Evolutionary conservation across 176 grass and related monocot genomes (phyloP).

Genomic region (Phoenix roebelenii): DNA sequence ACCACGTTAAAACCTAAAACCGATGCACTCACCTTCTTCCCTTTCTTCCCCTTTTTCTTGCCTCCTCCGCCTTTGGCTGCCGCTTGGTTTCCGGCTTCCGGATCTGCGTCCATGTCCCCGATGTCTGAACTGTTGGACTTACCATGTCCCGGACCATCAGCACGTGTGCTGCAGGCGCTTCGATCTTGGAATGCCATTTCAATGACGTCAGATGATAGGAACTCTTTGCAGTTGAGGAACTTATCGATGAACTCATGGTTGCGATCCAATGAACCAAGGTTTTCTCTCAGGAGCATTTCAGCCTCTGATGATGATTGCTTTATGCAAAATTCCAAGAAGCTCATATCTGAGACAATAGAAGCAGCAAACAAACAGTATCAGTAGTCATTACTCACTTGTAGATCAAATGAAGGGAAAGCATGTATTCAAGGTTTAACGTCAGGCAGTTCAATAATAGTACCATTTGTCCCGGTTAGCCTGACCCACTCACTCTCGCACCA

Average conservation of each 20-base stretch:
- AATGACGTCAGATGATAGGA: constrained; percentile 71
- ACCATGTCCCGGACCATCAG: constrained; percentile 6
- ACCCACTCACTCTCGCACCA: constrained; percentile 82
- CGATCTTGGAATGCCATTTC: constrained; percentile 64
- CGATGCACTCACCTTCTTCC: constrained; percentile 72
- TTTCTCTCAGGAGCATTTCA: constrained; percentile 64
- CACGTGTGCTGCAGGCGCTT: constrained; percentile 8
- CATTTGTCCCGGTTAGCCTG: constrained; percentile 76
- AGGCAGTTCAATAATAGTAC: constrained; percentile 18
- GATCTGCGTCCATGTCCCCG: constrained; percentile 20
- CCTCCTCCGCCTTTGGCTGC: constrained; percentile 23
- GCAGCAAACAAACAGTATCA: not conserved
- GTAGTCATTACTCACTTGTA: not conserved
- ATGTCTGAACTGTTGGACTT: constrained; percentile 24
- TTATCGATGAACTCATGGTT: constrained; percentile 78
- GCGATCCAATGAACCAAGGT: constrained; percentile 61
- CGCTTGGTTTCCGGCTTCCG: constrained; percentile 19
- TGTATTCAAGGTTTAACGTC: not conserved
- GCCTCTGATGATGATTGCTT: constrained; percentile 65
- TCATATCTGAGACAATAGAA: constrained; percentile 44
- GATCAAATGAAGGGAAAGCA: too few species aligned
- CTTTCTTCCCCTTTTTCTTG: constrained; percentile 97
- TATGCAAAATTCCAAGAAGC: constrained; percentile 90
- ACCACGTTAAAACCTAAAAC: constrained; percentile 90
- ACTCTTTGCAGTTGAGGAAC: constrained; percentile 87